Evolutionary conservation across 73 alveolate species (phyloP).

Genomic region (Paraurostyla sp.): DNA sequence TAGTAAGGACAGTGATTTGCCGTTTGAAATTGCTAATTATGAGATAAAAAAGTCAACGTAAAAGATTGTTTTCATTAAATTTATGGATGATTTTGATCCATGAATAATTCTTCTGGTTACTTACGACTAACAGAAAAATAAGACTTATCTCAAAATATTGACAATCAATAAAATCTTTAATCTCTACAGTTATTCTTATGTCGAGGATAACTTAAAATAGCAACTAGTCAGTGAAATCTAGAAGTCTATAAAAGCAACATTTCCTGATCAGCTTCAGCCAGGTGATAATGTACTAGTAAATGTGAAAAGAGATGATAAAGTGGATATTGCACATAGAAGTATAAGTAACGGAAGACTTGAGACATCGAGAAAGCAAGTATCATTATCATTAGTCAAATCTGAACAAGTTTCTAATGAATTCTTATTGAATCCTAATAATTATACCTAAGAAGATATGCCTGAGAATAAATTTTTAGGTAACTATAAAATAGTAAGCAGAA

Average conservation of each 20-base stretch:
- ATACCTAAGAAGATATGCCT: not conserved
- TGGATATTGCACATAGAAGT: not conserved
- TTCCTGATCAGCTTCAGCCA: not conserved
- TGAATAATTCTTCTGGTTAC: not conserved
- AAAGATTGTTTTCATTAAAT: not conserved
- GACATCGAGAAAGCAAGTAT: not conserved
- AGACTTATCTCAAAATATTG: not conserved
- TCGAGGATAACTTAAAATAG: not conserved
- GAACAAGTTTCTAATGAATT: not conserved
- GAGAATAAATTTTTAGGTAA: not conserved
- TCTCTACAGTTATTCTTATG: not conserved
- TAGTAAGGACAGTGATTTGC: not conserved
- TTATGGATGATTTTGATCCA: not conserved
- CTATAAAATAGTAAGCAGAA: not conserved
- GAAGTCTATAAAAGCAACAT: not conserved
- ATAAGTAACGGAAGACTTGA: not conserved
- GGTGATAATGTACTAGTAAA: not conserved
- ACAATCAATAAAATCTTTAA: not conserved
- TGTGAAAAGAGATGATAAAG: not conserved
- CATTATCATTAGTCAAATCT: not conserved
- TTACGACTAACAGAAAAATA: not conserved
- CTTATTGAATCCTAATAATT: not conserved
- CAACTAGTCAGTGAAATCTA: slow-evolving; percentile 1
- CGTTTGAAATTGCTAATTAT: not conserved
- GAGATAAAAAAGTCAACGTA: not conserved